Evolutionary conservation across 257 asterid genomes (phyloP), one percentile per base, ranked within the genome.

Genomic region (Cordia subcordata): DNA sequence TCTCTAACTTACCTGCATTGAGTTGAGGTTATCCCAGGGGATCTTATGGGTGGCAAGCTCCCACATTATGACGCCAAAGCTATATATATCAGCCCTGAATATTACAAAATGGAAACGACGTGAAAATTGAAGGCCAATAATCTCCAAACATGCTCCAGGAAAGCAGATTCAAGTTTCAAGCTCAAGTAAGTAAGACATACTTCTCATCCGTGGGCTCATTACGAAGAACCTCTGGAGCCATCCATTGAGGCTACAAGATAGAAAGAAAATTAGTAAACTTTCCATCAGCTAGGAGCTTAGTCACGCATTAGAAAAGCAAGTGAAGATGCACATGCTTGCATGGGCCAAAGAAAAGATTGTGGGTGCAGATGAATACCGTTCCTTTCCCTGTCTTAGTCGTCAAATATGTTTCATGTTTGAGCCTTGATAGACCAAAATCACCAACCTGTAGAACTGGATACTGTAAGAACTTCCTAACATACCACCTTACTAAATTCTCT

Each of bases 221-320:
- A 40, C 99, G 96, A 71, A 92, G 95, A 70, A 92, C 95, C 78
- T 92, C 99, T 39, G 99, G 99, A 69, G 99, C 99, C 99, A 92
- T 92, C 96, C 99, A 88, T 70, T 92, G 99, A 54, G 99, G 96
- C 99, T 92, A 86, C 72, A 79, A 76, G 46, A 57, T 47, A 32
- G 45, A 61, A 44, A 23, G 13, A 58, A 27, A 50, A 35, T 27
- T 27, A 27, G 35, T 46, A 57, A 19, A 38, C 15, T 4, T 21
- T 59, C 35, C 49, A 42, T 60, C 59, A 57, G 55, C 56, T 58
- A 51, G 40, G 59, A 46, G 47, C 15, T 42, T 42, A 42, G 47
- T 42, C 15, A 10, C 10, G 15, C 12, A 42, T 42, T 27, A 27
- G 35, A 27, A 27, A 27, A 27, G 35, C 3, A 27, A 27, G 35